Base-by-base conservation (phyloP, 331 rosid genomes). In the Erythrophleum ivorense region DNA sequence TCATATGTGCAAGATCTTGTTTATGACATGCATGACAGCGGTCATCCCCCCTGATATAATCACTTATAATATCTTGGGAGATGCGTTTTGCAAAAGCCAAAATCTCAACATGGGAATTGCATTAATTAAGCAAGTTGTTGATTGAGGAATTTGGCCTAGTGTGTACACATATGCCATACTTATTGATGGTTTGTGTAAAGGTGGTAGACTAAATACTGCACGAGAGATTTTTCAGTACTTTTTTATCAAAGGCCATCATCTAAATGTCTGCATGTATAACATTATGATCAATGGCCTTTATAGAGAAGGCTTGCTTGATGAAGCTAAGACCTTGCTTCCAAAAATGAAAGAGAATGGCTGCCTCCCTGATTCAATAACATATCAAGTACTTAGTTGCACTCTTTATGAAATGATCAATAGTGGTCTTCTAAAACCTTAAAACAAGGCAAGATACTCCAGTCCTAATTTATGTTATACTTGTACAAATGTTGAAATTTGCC, bases 241-340 rank as follows among this genome's bases (percentile, higher is more conserved):
- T 63, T 36, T 16, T 52, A 18, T 75, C 62, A 48, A 45, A 24
- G 45, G 31, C 29, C 57, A 43, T 72, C 54, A 10, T 63, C 76
- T 80, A 34, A 2, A 49, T 54, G 33, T 66, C 29, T 0, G 0
- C 16, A 38, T 73, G 0, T 85, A 59, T 64, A 81, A 2, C 52
- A 67, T 21, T 36, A 81, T 85, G 83, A 77, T 77, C 29, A 33
- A 21, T 6, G 88, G 83, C 9, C 73, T 81, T 65, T 85, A 85
- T 57, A 81, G 12, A 15, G 16, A 64, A 6, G 70, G 70, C 11
- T 64, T 64, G 70, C 14, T 64, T 64, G 46, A 64, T 34, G 70
- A 64, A 34, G 70, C 70, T 1, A 34, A 5, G 19, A 0, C 24
- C 46, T 34, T 64, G 70, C 46, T 34, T 6, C 5, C 2, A 14